Evolutionary conservation across 1,139 yeast genomes (phyloP).

Genomic region (Geotrichum aggregatum): DNA sequence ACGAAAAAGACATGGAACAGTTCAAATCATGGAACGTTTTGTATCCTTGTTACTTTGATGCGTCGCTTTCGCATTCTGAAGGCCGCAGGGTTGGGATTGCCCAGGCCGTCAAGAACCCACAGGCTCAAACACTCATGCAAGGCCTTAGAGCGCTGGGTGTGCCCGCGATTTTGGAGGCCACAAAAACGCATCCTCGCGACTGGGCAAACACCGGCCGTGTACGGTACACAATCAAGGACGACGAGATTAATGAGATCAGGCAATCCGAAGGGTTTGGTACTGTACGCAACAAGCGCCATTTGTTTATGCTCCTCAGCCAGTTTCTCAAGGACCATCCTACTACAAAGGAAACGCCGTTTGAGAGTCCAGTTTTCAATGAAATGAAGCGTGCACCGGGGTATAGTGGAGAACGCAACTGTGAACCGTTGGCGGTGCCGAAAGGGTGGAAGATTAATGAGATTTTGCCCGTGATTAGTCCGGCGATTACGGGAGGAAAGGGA

Average conservation of each 20-base stretch:
- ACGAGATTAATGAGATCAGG: conserved; percentile 28
- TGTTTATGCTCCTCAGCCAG: conserved; percentile 58
- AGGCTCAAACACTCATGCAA: conserved; percentile 76
- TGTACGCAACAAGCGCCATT: conserved; percentile 58
- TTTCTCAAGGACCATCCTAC: conserved; percentile 70
- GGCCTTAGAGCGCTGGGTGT: conserved; percentile 48
- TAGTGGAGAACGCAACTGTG: conserved; percentile 48
- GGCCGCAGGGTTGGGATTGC: conserved; percentile 75
- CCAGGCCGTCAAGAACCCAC: conserved; percentile 76
- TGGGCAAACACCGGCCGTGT: conserved; percentile 96
- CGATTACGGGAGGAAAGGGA: conserved; percentile 79
- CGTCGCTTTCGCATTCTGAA: conserved; percentile 63
- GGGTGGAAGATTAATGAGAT: conserved; percentile 83
- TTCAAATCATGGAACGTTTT: conserved; percentile 65
- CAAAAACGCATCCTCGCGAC: conserved; percentile 91
- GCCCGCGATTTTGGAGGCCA: conserved; percentile 48
- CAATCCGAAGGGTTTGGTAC: conserved; percentile 17
- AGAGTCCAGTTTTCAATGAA: conserved; percentile 51
- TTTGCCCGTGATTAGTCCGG: conserved; percentile 78
- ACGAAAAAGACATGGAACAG: conserved; percentile 51
- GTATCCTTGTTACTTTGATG: conserved; percentile 92
- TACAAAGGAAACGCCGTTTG: conserved; percentile 56
- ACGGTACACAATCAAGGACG: conserved; percentile 61
- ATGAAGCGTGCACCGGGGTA: conserved; percentile 46
- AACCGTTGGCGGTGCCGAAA: conserved; percentile 68